A percentile compares a stretch with the other conserved stretches of the same genome.
Conservation (phyloP, 2,329 filamentous ascomycete species). For the Paraphaeosphaeria sporulosa region DNA sequence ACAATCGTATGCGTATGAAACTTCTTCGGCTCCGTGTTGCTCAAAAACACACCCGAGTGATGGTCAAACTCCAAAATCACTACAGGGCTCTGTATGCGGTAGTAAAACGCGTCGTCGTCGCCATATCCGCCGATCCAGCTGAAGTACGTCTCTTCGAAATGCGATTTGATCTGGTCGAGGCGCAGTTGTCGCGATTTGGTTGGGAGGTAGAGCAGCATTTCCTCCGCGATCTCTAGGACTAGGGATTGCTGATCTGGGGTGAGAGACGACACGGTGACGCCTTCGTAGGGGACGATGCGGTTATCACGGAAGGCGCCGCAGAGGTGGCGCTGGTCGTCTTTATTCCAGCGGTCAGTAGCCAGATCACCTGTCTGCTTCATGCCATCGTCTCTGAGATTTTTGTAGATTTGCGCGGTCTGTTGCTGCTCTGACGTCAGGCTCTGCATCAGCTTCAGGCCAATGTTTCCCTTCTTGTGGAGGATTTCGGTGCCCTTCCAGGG, state of each 20-base stretch:
- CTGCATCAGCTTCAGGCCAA: slow-evolving; percentile 76
- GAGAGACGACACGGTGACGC: slow-evolving; percentile 64
- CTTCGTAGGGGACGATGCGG: slow-evolving; percentile 75
- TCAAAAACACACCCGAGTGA: slow-evolving; percentile 79
- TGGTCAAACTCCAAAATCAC: slow-evolving; percentile 80
- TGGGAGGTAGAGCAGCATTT: slow-evolving; percentile 76
- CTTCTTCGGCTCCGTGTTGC: slow-evolving; percentile 74
- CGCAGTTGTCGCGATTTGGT: slow-evolving; percentile 61
- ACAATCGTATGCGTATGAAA: slow-evolving; percentile 82
- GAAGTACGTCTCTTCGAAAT: slow-evolving; percentile 77
- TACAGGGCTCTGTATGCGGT: slow-evolving; percentile 77
- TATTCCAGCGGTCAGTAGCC: slow-evolving; percentile 73
- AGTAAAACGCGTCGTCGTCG: slow-evolving; percentile 77
- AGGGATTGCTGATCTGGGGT: slow-evolving; percentile 58
- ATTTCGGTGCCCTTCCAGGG: slow-evolving; percentile 70
- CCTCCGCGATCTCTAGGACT: slow-evolving; percentile 65
- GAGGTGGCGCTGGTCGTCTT: slow-evolving; percentile 79
- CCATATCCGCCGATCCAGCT: slow-evolving; percentile 78
- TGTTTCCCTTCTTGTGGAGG: slow-evolving; percentile 67
- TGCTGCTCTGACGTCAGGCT: slow-evolving; percentile 59
- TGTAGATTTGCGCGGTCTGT: slow-evolving; percentile 63
- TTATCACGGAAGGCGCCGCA: slow-evolving; percentile 84
- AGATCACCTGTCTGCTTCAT: slow-evolving; percentile 65
- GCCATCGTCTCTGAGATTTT: slow-evolving; percentile 66
- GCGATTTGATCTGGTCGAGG: slow-evolving; percentile 61